Evolutionary conservation across 1,284 basidiomycete species (phyloP), one percentile per base, ranked within the genome.

Genomic region (Rhodotorula sp.): DNA sequence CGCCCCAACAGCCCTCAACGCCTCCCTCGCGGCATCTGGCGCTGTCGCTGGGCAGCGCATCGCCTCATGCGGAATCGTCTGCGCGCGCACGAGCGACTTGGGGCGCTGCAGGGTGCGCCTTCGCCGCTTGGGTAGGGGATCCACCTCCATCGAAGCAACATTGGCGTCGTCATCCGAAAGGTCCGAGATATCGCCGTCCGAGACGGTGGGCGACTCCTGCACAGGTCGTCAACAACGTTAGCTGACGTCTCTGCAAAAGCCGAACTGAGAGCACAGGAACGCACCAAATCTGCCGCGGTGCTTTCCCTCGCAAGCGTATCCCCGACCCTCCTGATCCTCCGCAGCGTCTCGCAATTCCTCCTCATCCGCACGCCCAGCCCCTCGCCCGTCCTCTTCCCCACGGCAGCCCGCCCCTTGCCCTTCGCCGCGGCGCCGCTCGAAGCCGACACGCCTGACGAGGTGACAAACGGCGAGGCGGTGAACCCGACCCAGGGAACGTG

Each of bases 281-380:
- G 12, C n/a, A 64, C 70, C 21, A 64, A 9, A 1, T 69, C 65
- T 4, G 52, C 64, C 7, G 14, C 34, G 21, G 62, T 54, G 19
- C 45, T 56, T 57, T 66, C 64, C n/a, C 64, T 42, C 45, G 64
- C 53, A 45, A 75, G 56, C 25, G 48, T 46, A 25, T 58, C 59
- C 14, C 68, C 67, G 4, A 68, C 55, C 10, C 63, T 57, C 42
- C 71, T n/a, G 25, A 76, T 72, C 53, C 56, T n/a, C 41, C 63
- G 27, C 49, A 72, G 54, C 49, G 68, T 72, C 45, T 72, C 71
- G 59, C 66, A 67, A 53, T 76, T 76, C 21, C 42, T 54, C 64
- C 58, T 42, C 75, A 76, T 76, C 64, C 55, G 61, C 12, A 34
- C 41, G 5, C 58, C 68, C 42, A 76, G 46, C 14, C 73, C 73